A percentile compares a stretch with the other conserved stretches of the same genome.
Evolutionary conservation across 1,284 basidiomycete species (phyloP).

Genomic region (Pholiota adiposa): DNA sequence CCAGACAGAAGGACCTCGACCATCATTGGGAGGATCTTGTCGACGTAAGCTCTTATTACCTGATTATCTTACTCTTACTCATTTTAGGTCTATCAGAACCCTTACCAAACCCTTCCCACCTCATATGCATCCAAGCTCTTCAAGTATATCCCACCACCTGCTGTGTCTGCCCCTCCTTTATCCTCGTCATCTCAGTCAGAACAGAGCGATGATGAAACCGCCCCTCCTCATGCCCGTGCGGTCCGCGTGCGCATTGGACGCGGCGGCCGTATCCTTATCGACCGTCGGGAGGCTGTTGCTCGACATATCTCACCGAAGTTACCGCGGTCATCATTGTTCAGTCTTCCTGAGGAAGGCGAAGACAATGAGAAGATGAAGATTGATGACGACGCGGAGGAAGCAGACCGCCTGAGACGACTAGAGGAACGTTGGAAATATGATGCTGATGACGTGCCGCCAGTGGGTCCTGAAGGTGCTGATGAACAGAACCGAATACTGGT

Average conservation of each 20-base stretch:
- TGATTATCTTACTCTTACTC: neutral
- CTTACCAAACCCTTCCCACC: slow-evolving; percentile 58
- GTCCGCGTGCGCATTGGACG: slow-evolving; percentile 81
- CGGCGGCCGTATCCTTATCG: slow-evolving; percentile 80
- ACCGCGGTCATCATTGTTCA: slow-evolving; percentile 31
- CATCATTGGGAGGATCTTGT: slow-evolving; percentile 86
- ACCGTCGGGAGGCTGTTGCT: slow-evolving; percentile 59
- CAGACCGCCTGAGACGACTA: slow-evolving; percentile 46
- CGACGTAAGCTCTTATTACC: slow-evolving; percentile 57
- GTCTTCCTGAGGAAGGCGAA: slow-evolving; percentile 23
- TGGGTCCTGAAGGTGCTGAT: slow-evolving; percentile 64
- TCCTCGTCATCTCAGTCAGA: slow-evolving; percentile 30
- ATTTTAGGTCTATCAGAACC: slow-evolving; percentile 44
- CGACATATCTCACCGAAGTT: slow-evolving; percentile 23
- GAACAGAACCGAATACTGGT: slow-evolving; percentile 70
- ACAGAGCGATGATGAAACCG: slow-evolving; percentile 30
- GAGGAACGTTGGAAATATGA: slow-evolving; percentile 76
- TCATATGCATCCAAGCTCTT: slow-evolving; percentile 61
- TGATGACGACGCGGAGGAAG: slow-evolving; percentile 45
- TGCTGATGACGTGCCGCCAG: slow-evolving; percentile 58
- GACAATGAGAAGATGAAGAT: slow-evolving; percentile 37
- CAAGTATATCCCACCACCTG: slow-evolving; percentile 55
- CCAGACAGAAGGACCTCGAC: slow-evolving; percentile 74
- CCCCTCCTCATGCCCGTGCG: slow-evolving; percentile 40
- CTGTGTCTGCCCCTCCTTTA: slow-evolving; percentile 36